Percentiles rank a stretch among this genome's conserved stretches.
phyloP scores from a whole-genome alignment of 441 rosid species.

The Melastoma candidum region DNA sequence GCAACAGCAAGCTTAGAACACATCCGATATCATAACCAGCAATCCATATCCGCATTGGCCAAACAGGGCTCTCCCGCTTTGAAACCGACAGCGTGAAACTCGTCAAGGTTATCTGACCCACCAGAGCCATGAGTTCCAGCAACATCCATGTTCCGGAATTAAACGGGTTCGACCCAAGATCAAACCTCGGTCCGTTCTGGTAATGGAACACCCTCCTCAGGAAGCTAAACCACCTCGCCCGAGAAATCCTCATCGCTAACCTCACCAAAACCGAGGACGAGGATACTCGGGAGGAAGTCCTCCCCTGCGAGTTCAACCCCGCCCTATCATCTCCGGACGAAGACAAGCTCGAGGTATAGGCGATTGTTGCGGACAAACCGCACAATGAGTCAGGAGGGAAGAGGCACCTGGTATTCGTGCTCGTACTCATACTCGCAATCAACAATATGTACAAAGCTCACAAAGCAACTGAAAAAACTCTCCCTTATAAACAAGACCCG shows the following conservation, averaged over 20 bases:
- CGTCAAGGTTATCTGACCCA: conserved; percentile 53
- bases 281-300: conserved; percentile 32
- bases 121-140: conserved; percentile 60
- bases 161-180: conserved; percentile 89
- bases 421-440: background rate
- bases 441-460: conserved; percentile 2
- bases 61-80: conserved; percentile 60
- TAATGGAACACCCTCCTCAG: conserved; percentile 89
- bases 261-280: conserved; percentile 47
- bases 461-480: background rate
- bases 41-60: conserved; percentile 94
- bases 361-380: conserved; percentile 25
- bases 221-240: conserved; percentile 90
- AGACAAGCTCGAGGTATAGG: conserved; percentile 35
- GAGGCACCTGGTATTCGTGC: conserved; percentile 50
- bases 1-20: conserved; percentile 52
- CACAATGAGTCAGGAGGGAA: conserved; percentile 38
- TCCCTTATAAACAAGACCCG: too few relatives aligned
- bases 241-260: conserved; percentile 66
- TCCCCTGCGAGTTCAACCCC: conserved; percentile 23
- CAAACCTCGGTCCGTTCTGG: conserved; percentile 87
- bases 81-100: conserved; percentile 60
- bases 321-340: conserved; percentile 25
- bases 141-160: conserved; percentile 79
- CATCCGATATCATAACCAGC: conserved; percentile 76